Evolutionary conservation across 768 basidiomycete genomes (phyloP), one percentile per base, ranked within the genome.

Genomic region (Dictyophora rubrovolvata): DNA sequence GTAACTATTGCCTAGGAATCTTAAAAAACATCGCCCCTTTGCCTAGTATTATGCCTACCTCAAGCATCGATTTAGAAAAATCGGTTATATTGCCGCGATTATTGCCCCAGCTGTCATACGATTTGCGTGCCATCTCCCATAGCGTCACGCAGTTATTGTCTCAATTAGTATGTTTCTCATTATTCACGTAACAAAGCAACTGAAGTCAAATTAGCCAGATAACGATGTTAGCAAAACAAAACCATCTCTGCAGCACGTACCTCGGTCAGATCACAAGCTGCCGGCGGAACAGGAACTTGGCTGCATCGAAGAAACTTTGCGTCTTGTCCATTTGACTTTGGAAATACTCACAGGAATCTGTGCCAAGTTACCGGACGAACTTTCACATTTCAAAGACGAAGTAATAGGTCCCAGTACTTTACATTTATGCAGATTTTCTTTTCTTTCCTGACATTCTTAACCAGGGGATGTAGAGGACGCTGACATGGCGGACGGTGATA

Each of bases 291-390:
- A 82, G 11, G 83, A 87, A 65, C 77, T 96, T 1, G 87, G 89
- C 61, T 73, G 73, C 28, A 73, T 93, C 14, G 93, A 97, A 70
- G 73, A 75, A 16, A 79, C 73, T 56, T 69, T 96, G 55, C 78
- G 85, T 64, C 87, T 87, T 1, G 77, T 90, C 11, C 86, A 88
- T 63, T 77, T 93, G 34, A 83, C 87, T n/a, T 75, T 96, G 23
- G 93, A 97, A 71, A 83, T 96, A 53, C 70, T 96, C 62, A 94
- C 92, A 0, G 87, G 87, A 33, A 75, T 80, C n/a, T 96, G 90
- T 68, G 93, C 93, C 18, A 89, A 85, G 6, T 72, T 96, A 46
- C 90, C 90, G 5, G 90, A 92, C 65, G 82, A 86, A 17, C 82
- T 84, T 56, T 72, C 76, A 48, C 70, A 68, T 28, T 63, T 66